Evolutionary conservation across 192 early-diverging fungal genomes (phyloP), one percentile per base, ranked within the genome.

Genomic region (Podila minutissima): DNA sequence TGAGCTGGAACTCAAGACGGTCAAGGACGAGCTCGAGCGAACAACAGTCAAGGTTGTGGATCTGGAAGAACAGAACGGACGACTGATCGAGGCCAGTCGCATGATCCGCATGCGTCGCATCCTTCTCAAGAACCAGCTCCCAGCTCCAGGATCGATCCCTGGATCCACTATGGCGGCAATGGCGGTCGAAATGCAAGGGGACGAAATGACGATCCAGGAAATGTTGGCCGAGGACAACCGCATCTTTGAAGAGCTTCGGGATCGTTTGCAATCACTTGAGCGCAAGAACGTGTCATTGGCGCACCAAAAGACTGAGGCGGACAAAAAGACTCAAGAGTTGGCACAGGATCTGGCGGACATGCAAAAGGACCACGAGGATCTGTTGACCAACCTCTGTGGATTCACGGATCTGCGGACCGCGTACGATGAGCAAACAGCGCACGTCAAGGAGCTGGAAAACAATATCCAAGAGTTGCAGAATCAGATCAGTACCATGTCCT

Each of bases 151-250:
- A 38, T 81, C 77, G 11, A 81, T 81, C 37, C 77, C 77, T 31
- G 77, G 77, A 11, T 73, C 77, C 7, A 81, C 77, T 20, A 81
- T 81, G 77, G 77, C 70, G 26, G 58, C 53, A 31, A 69, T 81
- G 31, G 77, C 77, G 22, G 38, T 69, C 35, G 77, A 81, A 62
- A 81, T 81, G 77, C 60, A 69, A 48, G 77, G 71, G 22, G 77
- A 81, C n/a, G 77, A 81, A 4, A 73, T 69, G 66, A 81, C 77
- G 24, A 72, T 81, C 55, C 77, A 81, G 60, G 77, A 81, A 35
- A 81, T 81, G 77, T 37, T 81, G 20, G 77, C 77, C 0, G 77
- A 81, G 29, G 77, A 81, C 31, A 73, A 60, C 57, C 67, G 77
- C 33, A 81, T 81, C 53, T 81, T 81, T 69, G 77, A 81, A 28